Evolutionary conservation across 495 filamentous ascomycete genomes (phyloP).

Genomic region (Neurospora sp.): DNA sequence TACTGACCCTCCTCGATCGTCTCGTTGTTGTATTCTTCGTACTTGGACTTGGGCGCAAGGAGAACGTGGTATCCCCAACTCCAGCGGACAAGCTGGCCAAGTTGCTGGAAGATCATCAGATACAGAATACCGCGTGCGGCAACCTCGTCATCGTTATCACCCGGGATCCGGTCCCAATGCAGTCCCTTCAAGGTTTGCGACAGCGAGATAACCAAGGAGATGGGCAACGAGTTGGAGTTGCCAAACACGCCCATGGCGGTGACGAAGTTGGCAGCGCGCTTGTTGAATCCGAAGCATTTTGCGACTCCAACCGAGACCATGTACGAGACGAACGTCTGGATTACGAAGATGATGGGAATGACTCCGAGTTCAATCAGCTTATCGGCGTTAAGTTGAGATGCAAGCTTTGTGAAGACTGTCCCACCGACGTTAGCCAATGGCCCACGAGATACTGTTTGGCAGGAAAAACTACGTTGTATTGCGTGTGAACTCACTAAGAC

Average conservation of each 20-base stretch:
- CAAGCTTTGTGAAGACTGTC: constrained; percentile 90
- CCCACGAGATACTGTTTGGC: not conserved
- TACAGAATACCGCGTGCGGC: constrained; percentile 91
- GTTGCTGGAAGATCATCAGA: constrained; percentile 92
- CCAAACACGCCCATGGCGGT: constrained; percentile 97
- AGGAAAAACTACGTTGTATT: not conserved
- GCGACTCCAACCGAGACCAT: constrained; percentile 57
- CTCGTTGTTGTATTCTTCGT: constrained; percentile 47
- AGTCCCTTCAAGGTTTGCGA: constrained; percentile 84
- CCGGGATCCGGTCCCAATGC: constrained; percentile 83
- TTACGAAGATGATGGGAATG: constrained; percentile 85
- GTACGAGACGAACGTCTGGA: constrained; percentile 80
- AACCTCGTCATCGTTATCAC: constrained; percentile 92
- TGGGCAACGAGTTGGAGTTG: constrained; percentile 95
- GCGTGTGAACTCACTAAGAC: constrained; percentile 60
- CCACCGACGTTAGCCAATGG: constrained; percentile 1
- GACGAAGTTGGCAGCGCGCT: constrained; percentile 82
- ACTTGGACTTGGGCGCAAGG: constrained; percentile 67
- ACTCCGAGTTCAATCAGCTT: constrained; percentile 84
- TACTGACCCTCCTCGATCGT: constrained; percentile 61
- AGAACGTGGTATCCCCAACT: constrained; percentile 96
- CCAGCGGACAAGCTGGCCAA: constrained; percentile 92
- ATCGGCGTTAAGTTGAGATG: constrained; percentile 85
- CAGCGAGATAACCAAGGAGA: constrained; percentile 88
- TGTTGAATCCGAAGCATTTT: constrained; percentile 67